Conservation (phyloP, 2,329 filamentous ascomycete species). For the Pyrenophora tritici-repentis region DNA sequence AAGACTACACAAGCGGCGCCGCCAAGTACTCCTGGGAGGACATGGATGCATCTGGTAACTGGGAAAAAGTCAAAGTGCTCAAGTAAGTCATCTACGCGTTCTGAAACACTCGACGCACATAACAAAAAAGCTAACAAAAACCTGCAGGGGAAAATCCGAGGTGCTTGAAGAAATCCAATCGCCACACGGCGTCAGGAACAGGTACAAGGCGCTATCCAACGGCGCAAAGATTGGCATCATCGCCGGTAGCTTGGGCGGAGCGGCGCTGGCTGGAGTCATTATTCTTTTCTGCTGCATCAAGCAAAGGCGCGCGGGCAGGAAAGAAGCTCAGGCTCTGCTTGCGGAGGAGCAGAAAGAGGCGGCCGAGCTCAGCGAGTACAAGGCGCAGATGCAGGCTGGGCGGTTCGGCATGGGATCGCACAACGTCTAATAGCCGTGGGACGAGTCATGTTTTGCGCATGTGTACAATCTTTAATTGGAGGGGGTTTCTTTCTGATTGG, state of each 20-base stretch:
- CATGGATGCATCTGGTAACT: slow-evolving; percentile 22
- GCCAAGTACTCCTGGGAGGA: slow-evolving; percentile 67
- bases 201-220: slow-evolving; percentile 41
- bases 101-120: not conserved
- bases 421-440: slow-evolving; percentile 13
- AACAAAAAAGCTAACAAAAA: slow-evolving; percentile 19
- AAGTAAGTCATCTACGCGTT: slow-evolving; percentile 38
- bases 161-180: slow-evolving; percentile 42
- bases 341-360: slow-evolving; percentile 45
- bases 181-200: slow-evolving; percentile 43
- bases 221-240: slow-evolving; percentile 45
- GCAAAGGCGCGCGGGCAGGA: slow-evolving; percentile 45
- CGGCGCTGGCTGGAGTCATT: slow-evolving; percentile 31
- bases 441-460: not conserved
- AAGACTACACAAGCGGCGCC: slow-evolving; percentile 62
- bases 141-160: slow-evolving; percentile 41
- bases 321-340: slow-evolving; percentile 40
- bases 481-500: slow-evolving; percentile 7
- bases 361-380: slow-evolving; percentile 43
- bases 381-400: slow-evolving; percentile 33
- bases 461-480: slow-evolving; percentile 11
- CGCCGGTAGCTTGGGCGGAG: slow-evolving; percentile 32
- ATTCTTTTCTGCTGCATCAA: slow-evolving; percentile 48
- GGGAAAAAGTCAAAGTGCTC: slow-evolving; percentile 57
- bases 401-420: slow-evolving; percentile 27